Base-by-base conservation (phyloP, 1,284 basidiomycete genomes). In the Paramarasmius palmivorus region DNA sequence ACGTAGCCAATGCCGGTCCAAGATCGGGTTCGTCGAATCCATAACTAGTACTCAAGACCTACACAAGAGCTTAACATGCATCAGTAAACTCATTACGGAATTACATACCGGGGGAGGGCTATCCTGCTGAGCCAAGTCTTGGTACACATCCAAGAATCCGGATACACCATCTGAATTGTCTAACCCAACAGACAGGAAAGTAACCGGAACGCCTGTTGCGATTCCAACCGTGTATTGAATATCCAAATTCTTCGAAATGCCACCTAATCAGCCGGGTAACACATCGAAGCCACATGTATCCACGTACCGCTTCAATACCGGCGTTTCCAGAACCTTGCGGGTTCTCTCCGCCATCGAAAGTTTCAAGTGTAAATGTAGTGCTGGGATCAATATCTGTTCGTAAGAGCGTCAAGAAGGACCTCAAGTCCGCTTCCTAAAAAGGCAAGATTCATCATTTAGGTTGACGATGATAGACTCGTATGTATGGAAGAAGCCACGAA, bases 201-300 rank as follows among this genome's bases (percentile, higher is more conserved):
- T 45, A 9, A 61, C 58, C 2, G 66, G 65, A 4, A 67, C 66
- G 12, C 54, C 56, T 0, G 66, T 67, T 15, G 68, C 65, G 8
- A 65, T 26, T 35, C 63, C 62, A 23, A 73, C 62, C 12, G 72
- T 73, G 58, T 73, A 74, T 54, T 74, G 72, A 32, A 63, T 69
- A 53, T 72, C 70, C 25, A 73, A 59, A 54, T 71, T 67, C 66
- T 66, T 15, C 20, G 7, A 3, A 22, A 40, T 1, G 10, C 39
- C 19, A 8, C 29, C 12, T 17, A n/a, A 19, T 14, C 32, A 45
- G 32, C 15, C 22, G 6, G 10, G 22, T 3, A 25, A 50, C 15
- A 20, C 14, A 5, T 20, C 22, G 20, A 19, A 17, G 26, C 17
- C n/a, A 23, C 14, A 29, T 15, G 19, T 2, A 23, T 39, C 14